Conservation (phyloP, 208 protist genomes). For the Jaenimonas drosophilae region DNA sequence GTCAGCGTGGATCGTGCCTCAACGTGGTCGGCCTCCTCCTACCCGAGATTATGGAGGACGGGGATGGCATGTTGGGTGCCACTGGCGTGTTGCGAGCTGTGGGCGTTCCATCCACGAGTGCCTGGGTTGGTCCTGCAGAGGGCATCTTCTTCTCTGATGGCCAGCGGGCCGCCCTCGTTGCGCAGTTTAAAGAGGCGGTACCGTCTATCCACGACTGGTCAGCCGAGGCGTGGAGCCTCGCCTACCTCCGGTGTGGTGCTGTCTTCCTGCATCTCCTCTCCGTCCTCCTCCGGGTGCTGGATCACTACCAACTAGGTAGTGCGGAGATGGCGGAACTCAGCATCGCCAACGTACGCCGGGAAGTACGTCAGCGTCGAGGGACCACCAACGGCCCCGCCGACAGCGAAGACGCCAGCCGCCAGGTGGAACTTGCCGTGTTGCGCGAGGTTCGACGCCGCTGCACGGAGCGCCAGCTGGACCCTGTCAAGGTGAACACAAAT, state of each 20-base stretch:
- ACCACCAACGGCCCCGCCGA: background rate
- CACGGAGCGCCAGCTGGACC: constrained; percentile 1
- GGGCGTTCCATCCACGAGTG: constrained; percentile 26
- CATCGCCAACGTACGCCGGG: too few species aligned
- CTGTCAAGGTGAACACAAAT: constrained; percentile 34
- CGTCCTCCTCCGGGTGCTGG: constrained; percentile 17
- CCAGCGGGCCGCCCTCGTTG: constrained; percentile 9
- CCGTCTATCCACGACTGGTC: too few species aligned
- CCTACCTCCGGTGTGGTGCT: constrained; percentile 42
- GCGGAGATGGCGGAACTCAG: too few species aligned
- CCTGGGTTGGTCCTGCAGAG: constrained; percentile 13
- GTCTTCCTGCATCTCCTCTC: constrained; percentile 58
- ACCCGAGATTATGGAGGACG: too few species aligned
- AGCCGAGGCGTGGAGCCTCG: constrained; percentile 43
- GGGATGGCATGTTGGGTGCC: too few species aligned
- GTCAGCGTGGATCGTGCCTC: constrained; percentile 27
- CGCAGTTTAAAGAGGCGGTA: constrained; percentile 9
- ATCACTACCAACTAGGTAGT: constrained; percentile 28
- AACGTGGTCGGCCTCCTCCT: too few species aligned
- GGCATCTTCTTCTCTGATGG: constrained; percentile 23
- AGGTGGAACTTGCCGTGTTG: background rate
- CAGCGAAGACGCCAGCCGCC: background rate
- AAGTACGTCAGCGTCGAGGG: constrained; percentile 3
- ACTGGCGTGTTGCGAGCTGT: too few species aligned
- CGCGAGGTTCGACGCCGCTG: background rate